Conservation (phyloP, 192 early-diverging fungal species). For the Coemansia sp. region DNA sequence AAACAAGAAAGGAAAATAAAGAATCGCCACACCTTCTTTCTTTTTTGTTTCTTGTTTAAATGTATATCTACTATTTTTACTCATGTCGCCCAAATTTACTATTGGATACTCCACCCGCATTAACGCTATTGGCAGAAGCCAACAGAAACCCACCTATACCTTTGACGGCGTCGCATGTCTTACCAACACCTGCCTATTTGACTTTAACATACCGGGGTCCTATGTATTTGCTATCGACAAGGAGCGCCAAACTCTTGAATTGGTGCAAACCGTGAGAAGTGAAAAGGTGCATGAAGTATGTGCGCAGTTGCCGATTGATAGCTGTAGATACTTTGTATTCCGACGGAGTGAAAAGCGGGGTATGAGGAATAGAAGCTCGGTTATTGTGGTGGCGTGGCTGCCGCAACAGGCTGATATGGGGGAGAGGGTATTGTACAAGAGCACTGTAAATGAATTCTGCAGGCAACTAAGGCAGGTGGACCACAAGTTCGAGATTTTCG, state of each 20-base stretch:
- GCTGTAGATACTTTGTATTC: constrained; percentile 1
- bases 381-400: constrained; percentile 12
- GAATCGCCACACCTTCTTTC: neutral
- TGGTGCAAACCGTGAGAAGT: neutral
- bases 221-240: constrained; percentile 13
- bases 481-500: constrained; percentile 17
- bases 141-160: neutral
- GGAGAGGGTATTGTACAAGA: constrained; percentile 14
- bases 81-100: neutral
- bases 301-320: neutral
- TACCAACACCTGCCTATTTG: constrained; percentile 20
- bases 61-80: neutral
- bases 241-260: neutral
- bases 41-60: neutral
- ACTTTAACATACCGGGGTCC: neutral
- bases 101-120: neutral
- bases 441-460: neutral
- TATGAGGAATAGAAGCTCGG: neutral
- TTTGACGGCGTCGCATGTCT: constrained; percentile 14
- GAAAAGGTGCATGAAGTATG: constrained; percentile 1
- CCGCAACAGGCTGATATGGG: constrained; percentile 13
- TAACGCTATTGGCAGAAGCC: neutral
- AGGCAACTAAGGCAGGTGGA: constrained; percentile 15
- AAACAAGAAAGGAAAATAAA: neutral
- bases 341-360: neutral